phyloP scores from a whole-genome alignment of 352 stramenopile species.

The Pythium phragmitis region DNA sequence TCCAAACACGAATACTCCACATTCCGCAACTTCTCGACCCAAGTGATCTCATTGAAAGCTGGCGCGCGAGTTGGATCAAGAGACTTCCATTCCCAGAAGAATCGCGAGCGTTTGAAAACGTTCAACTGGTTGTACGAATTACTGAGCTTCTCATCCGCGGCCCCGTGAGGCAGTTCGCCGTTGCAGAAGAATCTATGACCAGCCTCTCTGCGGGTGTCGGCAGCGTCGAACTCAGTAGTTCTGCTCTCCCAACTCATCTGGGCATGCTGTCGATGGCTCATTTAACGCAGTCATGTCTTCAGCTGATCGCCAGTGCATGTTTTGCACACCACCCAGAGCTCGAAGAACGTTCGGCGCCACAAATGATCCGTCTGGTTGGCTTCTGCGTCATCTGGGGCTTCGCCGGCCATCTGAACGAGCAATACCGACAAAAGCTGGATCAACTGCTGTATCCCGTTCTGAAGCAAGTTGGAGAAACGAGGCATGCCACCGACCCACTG shows the following conservation, averaged over 20 bases:
- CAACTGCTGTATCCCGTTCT: constrained; percentile 38
- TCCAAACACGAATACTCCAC: constrained; percentile 10
- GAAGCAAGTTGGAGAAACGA: constrained; percentile 38
- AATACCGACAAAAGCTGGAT: constrained; percentile 47
- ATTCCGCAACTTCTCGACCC: constrained; percentile 3
- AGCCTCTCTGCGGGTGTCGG: neutral
- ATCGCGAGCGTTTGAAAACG: constrained; percentile 20
- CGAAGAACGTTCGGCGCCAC: constrained; percentile 28
- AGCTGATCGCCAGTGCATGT: constrained; percentile 34
- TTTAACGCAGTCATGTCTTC: constrained; percentile 37
- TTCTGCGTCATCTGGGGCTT: constrained; percentile 61
- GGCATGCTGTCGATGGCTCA: constrained; percentile 46
- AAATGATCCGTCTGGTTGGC: constrained; percentile 35
- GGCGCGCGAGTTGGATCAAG: constrained; percentile 12
- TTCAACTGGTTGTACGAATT: constrained; percentile 14
- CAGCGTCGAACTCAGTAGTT: neutral
- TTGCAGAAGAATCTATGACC: constrained; percentile 13
- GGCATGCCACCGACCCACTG: constrained; percentile 32
- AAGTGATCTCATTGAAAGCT: constrained; percentile 13
- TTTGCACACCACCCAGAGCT: constrained; percentile 39
- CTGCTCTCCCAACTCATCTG: constrained; percentile 19
- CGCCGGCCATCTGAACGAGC: constrained; percentile 39
- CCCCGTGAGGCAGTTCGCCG: constrained; percentile 11
- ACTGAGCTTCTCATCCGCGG: constrained; percentile 12
- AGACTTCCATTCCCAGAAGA: constrained; percentile 23